Base-by-base conservation (phyloP, 2,329 filamentous ascomycete genomes). In the Aspergillus brasiliensis region DNA sequence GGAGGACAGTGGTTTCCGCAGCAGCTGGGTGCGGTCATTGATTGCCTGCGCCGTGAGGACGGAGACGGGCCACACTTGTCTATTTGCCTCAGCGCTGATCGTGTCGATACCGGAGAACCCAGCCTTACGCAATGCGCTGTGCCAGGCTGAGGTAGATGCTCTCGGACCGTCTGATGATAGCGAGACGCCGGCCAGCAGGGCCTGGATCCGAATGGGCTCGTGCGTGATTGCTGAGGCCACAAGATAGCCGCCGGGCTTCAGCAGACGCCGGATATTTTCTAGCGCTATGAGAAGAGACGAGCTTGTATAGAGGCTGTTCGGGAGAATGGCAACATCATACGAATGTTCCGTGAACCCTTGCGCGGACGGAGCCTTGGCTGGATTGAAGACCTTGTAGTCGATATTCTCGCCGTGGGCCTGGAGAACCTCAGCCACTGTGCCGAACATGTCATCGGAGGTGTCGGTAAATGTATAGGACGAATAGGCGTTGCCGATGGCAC, bases 381-480 rank as follows among this genome's bases (percentile, higher is more conserved):
- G 62, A 55, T 78, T 66, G 0, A 78, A 64, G 6, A 61, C 57
- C 28, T 68, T 66, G 60, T 70, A 79, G 2, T 57, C 56, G 57
- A 80, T 71, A 10, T 66, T 61, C 8, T 69, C 47, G 3, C 28
- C 51, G 31, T 67, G 64, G 1, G 57, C 51, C 0, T 62, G 46
- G 48, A 79, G 77, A 0, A 56, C 55, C 23, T 71, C 68, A 7
- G 62, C 53, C 0, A 75, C 77, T 4, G 69, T 67, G 15, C 71
- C 69, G 56, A 82, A 81, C 68, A 81, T 81, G 5, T 72, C 76
- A 2, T 67, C 51, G 0, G 77, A 79, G 11, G 81, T 73, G 57
- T 82, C 81, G 0, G 81, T 83, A 66, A 72, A 83, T 0, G 75
- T 78, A 64, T 82, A 83, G 0, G 66, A 69, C 4, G 62, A 62